These are phyloP conservation scores for Fusarium pseudocircinatum DNA, from an alignment of 2,329 filamentous ascomycete species.

Conservation along the genomic window DNA sequence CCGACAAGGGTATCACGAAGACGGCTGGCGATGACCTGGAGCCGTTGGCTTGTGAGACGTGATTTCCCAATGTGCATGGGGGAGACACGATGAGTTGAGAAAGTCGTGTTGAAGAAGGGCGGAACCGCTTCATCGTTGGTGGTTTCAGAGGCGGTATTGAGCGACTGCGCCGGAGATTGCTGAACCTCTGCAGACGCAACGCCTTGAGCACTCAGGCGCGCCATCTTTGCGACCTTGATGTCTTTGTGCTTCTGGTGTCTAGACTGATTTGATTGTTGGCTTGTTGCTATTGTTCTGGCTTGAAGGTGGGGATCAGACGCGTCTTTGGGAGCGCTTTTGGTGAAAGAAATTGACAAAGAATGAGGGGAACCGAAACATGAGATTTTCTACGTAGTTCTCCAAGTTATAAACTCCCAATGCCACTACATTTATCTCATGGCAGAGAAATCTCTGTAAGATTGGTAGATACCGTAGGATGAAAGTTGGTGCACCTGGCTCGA, in stretches of 20 bases:
- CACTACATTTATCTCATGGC: background rate
- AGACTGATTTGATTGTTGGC: background rate
- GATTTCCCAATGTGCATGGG: constrained; percentile 60
- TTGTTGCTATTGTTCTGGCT: background rate
- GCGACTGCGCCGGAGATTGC: constrained; percentile 29
- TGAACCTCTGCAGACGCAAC: constrained; percentile 14
- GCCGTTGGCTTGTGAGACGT: constrained; percentile 49
- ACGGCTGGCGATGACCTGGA: constrained; percentile 57
- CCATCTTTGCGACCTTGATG: constrained; percentile 16
- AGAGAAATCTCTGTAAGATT: background rate
- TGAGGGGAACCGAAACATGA: background rate
- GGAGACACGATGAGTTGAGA: constrained; percentile 65
- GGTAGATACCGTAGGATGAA: background rate
- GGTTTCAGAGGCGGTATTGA: constrained; percentile 18
- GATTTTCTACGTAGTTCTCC: background rate
- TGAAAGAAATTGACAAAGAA: background rate
- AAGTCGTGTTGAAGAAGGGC: constrained; percentile 68
- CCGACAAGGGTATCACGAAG: constrained; percentile 66
- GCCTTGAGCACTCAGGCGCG: constrained; percentile 38
- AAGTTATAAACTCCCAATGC: background rate
- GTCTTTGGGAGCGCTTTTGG: background rate
- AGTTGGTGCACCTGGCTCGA: background rate
- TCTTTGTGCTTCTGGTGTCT: background rate
- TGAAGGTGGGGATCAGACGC: background rate
- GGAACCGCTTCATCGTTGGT: constrained; percentile 39